Percentiles rank a stretch among this genome's conserved stretches.
phyloP scores from a whole-genome alignment of 1,284 basidiomycete genomes.

The Malassezia pachydermatis region DNA sequence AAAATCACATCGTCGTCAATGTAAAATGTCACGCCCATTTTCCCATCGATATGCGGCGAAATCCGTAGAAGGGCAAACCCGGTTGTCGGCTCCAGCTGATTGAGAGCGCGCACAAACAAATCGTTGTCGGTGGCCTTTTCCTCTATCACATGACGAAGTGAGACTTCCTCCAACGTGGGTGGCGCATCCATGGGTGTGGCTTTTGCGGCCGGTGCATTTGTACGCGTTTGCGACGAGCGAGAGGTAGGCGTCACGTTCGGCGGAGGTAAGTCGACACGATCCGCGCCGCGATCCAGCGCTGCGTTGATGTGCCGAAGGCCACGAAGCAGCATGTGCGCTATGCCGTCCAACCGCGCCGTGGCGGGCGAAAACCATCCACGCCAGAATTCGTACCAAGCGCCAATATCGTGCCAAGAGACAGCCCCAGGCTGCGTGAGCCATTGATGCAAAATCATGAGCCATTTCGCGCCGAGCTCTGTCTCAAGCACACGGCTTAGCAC shows the following conservation, averaged over 20 bases:
- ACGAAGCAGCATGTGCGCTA: conserved; percentile 67
- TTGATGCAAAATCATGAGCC: conserved; percentile 77
- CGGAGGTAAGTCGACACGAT: conserved; percentile 50
- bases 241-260: conserved; percentile 51
- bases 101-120: conserved; percentile 74
- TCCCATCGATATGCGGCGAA: conserved; percentile 65
- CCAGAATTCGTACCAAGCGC: conserved; percentile 79
- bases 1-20: conserved; percentile 63
- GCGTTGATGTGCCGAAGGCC: conserved; percentile 85
- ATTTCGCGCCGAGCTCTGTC: conserved; percentile 87
- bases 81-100: conserved; percentile 66
- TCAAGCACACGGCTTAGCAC: conserved; percentile 50
- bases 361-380: conserved; percentile 62
- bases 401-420: conserved; percentile 80
- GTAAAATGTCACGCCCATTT: conserved; percentile 72
- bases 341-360: conserved; percentile 53
- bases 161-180: conserved; percentile 48
- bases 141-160: conserved; percentile 81
- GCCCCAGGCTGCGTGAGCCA: conserved; percentile 78
- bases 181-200: not conserved
- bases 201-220: not conserved
- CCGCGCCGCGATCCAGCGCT: conserved; percentile 61
- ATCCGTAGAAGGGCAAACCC: conserved; percentile 74
- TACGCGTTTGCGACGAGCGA: conserved; percentile 9
- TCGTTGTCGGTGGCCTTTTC: conserved; percentile 73